Percentiles rank a stretch among this genome's conserved stretches.
These are phyloP conservation scores for Cryptomeria japonica DNA, from an alignment of 75 land plant genomes.

Conservation along the genomic window DNA sequence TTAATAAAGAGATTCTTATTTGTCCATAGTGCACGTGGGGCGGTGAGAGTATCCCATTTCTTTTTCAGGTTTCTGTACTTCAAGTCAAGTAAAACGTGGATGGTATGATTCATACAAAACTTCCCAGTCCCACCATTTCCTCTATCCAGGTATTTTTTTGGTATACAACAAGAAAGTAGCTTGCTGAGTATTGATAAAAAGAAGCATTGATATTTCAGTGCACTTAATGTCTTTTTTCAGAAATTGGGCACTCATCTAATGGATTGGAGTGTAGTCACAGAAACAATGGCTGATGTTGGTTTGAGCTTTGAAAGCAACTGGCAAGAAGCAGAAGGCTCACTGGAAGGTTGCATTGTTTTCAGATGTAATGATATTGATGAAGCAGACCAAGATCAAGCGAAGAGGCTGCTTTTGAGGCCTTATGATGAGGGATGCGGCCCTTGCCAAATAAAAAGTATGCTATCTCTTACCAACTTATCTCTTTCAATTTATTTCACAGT, in stretches of 20 bases:
- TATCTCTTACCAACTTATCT: neutral
- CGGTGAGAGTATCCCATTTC: neutral
- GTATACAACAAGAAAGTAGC: no score
- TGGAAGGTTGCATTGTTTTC: slow-evolving; percentile 6
- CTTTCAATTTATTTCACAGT: neutral
- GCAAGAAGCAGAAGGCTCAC: neutral
- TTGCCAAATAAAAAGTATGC: slow-evolving; percentile 7
- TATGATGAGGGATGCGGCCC: neutral
- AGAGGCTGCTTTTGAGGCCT: neutral
- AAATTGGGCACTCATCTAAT: neutral
- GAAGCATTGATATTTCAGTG: neutral
- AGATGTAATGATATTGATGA: neutral
- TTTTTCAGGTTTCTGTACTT: neutral
- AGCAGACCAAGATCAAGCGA: neutral
- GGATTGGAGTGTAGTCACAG: neutral
- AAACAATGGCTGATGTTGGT: neutral
- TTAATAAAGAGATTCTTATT: slow-evolving; percentile 6
- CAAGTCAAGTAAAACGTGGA: neutral
- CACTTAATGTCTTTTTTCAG: neutral
- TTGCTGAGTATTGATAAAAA: no score
- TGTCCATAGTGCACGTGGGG: neutral
- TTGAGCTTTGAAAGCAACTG: slow-evolving; percentile 1
- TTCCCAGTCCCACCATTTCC: neutral
- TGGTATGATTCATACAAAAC: neutral
- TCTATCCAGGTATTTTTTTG: neutral